These are phyloP conservation scores for Chytriomyces confervae DNA, from an alignment of 192 early-diverging fungal genomes.

Conservation along the genomic window DNA sequence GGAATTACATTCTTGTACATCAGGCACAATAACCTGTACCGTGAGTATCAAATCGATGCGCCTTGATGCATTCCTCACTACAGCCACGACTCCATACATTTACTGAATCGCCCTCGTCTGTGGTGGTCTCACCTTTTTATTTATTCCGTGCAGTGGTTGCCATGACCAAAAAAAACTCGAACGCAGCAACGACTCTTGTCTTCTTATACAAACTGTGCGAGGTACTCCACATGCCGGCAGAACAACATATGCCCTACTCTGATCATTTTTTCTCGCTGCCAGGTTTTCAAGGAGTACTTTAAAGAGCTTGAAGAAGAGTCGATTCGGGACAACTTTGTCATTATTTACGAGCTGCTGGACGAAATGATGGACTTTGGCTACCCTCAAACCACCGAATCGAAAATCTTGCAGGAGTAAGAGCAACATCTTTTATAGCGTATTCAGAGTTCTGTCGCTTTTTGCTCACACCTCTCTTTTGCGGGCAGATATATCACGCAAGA, in stretches of 20 bases:
- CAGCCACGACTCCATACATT: no score
- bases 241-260: not conserved
- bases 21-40: slow-evolving; percentile 92
- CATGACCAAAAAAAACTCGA: slow-evolving; percentile 96
- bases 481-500: slow-evolving; percentile 94
- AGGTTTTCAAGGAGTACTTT: slow-evolving; percentile 94
- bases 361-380: slow-evolving; percentile 77
- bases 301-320: slow-evolving; percentile 83
- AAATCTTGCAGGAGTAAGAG: slow-evolving; percentile 74
- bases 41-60: slow-evolving; percentile 56
- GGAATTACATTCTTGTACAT: slow-evolving; percentile 96
- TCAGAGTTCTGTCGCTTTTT: slow-evolving; percentile 2
- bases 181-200: slow-evolving; percentile 91
- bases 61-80: not conserved
- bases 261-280: not conserved
- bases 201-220: slow-evolving; percentile 94
- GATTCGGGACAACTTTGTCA: slow-evolving; percentile 62
- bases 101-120: no score
- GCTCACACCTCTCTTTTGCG: not conserved
- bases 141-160: slow-evolving; percentile 74
- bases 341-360: slow-evolving; percentile 64
- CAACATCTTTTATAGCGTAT: slow-evolving; percentile 47
- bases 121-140: not conserved
- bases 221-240: slow-evolving; percentile 37
- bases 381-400: slow-evolving; percentile 83